Conservation (phyloP, 768 basidiomycete genomes). For the Bullera alba region DNA sequence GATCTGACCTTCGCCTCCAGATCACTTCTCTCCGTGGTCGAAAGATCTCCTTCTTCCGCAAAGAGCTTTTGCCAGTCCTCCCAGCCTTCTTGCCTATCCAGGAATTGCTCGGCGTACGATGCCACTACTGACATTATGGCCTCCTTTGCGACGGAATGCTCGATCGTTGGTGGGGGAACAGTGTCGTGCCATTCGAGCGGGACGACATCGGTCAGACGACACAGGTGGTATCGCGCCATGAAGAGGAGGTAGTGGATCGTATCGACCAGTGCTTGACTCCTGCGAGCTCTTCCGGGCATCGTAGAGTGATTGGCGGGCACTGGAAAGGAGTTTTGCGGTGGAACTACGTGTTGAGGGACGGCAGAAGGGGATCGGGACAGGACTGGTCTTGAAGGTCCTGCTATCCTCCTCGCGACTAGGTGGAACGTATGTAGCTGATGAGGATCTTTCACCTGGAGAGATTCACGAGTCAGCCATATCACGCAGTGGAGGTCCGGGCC, state of each 20-base stretch:
- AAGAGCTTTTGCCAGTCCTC: conserved; percentile 14
- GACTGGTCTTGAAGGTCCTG: no score
- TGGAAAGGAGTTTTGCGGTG: background rate
- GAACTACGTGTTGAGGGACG: background rate
- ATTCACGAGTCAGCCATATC: no score
- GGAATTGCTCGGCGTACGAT: conserved; percentile 6
- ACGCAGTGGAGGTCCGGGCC: no score
- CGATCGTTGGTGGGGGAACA: conserved; percentile 18
- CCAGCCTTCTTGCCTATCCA: conserved; percentile 12
- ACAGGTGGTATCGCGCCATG: conserved; percentile 31
- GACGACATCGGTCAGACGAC: conserved; percentile 8
- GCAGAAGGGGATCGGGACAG: no score
- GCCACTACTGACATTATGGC: conserved; percentile 32
- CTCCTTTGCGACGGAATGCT: conserved; percentile 13
- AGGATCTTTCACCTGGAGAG: conserved; percentile 17
- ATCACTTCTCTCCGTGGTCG: conserved; percentile 2
- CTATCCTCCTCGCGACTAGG: conserved; percentile 24
- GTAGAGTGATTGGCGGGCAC: no score
- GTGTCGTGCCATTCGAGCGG: conserved; percentile 28
- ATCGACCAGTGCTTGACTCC: conserved; percentile 20
- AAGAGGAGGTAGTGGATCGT: conserved; percentile 35
- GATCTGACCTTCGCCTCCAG: conserved; percentile 16
- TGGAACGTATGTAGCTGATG: conserved; percentile 23
- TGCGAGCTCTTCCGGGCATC: no score
- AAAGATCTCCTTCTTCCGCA: conserved; percentile 12